Conservation (phyloP, 129 eudicot species). For the Lonicera japonica region DNA sequence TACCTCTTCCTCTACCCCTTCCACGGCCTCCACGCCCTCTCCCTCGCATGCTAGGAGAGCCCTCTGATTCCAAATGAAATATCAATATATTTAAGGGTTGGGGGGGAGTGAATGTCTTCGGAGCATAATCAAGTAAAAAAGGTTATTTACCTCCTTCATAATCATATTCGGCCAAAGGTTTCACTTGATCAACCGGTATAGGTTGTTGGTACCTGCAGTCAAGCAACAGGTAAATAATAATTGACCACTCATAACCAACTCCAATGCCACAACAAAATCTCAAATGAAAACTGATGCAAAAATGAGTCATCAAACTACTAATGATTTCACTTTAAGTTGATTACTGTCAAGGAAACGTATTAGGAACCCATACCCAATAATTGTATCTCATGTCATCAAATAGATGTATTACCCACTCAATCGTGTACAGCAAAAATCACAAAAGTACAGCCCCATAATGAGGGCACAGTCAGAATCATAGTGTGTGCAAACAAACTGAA, state of each 20-base stretch:
- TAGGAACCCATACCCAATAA: no score
- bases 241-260: not conserved
- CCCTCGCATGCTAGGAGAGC: constrained; percentile 30
- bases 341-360: no score
- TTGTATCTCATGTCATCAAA: no score
- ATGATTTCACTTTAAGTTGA: no score
- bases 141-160: constrained; percentile 32
- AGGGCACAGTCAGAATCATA: no score
- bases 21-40: constrained; percentile 38
- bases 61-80: constrained; percentile 20
- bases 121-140: not conserved
- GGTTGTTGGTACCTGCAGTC: constrained; percentile 35
- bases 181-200: constrained; percentile 38
- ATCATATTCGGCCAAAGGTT: constrained; percentile 22
- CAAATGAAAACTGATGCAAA: no score
- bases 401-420: no score
- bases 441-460: no score
- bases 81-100: not conserved
- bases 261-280: not conserved
- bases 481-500: no score
- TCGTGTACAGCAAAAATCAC: no score
- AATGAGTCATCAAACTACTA: no score
- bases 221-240: not conserved
- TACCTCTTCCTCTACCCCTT: constrained; percentile 37
- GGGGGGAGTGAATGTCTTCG: not conserved